Evolutionary conservation across 139 green algal species (phyloP).

Genomic region (Astrephomene gubernaculifera): DNA sequence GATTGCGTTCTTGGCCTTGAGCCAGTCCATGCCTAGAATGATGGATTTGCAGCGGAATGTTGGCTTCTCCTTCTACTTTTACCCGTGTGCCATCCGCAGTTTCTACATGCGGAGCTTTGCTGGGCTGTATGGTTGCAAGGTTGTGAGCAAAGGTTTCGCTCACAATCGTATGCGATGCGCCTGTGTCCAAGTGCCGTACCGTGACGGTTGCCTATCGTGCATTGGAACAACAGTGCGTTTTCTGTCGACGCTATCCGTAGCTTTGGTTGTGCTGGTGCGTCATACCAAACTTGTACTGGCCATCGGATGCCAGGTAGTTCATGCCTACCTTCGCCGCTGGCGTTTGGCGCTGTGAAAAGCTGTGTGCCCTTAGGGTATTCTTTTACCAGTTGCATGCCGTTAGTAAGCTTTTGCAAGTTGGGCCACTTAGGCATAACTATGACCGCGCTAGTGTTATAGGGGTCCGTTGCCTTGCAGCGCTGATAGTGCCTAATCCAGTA

Average conservation of each 20-base stretch:
- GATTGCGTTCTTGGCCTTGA: too few relatives aligned
- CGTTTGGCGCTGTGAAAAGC: background rate
- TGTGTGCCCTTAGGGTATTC: too few relatives aligned
- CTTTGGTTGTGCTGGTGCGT: background rate
- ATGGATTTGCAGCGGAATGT: too few relatives aligned
- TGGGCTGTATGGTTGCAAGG: too few relatives aligned
- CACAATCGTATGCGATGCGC: background rate
- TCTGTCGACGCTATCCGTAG: background rate
- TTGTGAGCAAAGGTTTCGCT: too few relatives aligned
- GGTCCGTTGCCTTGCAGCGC: background rate
- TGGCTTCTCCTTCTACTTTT: too few relatives aligned
- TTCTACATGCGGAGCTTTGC: too few relatives aligned
- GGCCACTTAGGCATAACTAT: background rate
- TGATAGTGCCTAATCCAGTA: background rate
- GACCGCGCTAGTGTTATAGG: background rate
- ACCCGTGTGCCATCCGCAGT: too few relatives aligned
- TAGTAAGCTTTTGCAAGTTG: background rate
- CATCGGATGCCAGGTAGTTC: background rate
- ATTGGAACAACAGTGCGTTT: background rate
- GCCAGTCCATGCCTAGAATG: too few relatives aligned
- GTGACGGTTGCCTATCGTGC: background rate
- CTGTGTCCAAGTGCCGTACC: background rate
- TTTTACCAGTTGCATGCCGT: too few relatives aligned
- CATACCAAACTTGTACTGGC: conserved; percentile 9
- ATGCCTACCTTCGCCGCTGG: background rate